Base-by-base conservation (phyloP, 495 filamentous ascomycete genomes). In the Aspergillus funiculosus region DNA sequence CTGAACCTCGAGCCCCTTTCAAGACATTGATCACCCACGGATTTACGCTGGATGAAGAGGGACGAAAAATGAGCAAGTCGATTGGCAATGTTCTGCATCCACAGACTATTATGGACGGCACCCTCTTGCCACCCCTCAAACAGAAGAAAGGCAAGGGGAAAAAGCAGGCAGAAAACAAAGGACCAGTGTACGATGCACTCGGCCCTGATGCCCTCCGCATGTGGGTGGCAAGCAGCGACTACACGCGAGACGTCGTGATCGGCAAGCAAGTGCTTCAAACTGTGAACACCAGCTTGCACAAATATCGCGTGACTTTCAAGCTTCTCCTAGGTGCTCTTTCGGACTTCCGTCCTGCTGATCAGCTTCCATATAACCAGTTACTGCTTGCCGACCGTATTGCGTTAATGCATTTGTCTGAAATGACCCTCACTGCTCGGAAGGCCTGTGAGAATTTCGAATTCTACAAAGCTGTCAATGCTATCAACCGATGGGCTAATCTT, bases 11-110 rank as follows among this genome's bases (percentile, higher is more conserved):
- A 38, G 72, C 85, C 2, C 94, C 92, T 0, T 99, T 88, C 72
- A 83, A 79, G 47, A 83, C 78, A 22, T 72, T 97, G 10, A 83
- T 97, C 51, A 99, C 92, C 0, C 92, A 99, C 60, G 92, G 92
- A 0, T 99, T 99, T 56, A 90, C 86, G 2, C 73, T 99, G 1
- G 91, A 97, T 51, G 76, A 86, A 46, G 66, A 83, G 8, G 91
- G 91, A 17, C 87, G 84, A 50, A 99, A 99, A 60, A 99, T 99
- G 92, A 95, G 89, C 61, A 99, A 99, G 62, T 95, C 88, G 2
- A 69, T 95, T 11, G 92, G 94, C n/a, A 97, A 99, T 58, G 76
- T 84, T 32, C 79, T 96, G 43, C 73, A 78, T 0, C 89, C 92
- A 0, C 74, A 80, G 35, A 68, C 94, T 48, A 89, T 98, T 53